A percentile compares a stretch with the other conserved stretches of the same genome.
Evolutionary conservation across 73 alveolate genomes (phyloP).

Genomic region (Uronychia setigera): DNA sequence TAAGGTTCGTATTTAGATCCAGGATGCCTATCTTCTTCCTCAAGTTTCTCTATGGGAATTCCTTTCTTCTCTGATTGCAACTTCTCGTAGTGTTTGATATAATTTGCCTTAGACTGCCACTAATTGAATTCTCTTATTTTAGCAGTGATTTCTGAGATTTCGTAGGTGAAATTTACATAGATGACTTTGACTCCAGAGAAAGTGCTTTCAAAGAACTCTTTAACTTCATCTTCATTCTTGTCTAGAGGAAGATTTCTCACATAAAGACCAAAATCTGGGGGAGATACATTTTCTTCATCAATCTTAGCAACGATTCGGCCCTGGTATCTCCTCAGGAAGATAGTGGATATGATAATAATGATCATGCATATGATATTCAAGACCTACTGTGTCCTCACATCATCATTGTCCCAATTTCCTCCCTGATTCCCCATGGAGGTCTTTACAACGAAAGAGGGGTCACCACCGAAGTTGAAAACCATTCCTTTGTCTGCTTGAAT

Average conservation of each 20-base stretch:
- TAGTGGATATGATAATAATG: constrained; percentile 16
- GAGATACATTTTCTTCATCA: constrained; percentile 25
- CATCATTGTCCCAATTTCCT: constrained; percentile 5
- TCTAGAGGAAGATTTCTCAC: constrained; percentile 21
- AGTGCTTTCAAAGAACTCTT: constrained; percentile 10
- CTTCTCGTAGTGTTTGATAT: neutral
- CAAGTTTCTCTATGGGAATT: neutral
- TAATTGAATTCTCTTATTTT: neutral
- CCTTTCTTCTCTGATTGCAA: neutral
- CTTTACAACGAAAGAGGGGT: constrained; percentile 15
- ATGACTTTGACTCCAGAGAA: neutral
- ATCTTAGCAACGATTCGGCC: neutral
- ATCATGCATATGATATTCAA: constrained; percentile 8
- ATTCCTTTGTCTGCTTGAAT: neutral
- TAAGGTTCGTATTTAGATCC: neutral
- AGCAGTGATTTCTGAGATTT: constrained; percentile 9
- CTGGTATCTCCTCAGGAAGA: constrained; percentile 24
- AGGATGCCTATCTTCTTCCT: neutral
- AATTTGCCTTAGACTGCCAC: neutral
- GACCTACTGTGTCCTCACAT: neutral
- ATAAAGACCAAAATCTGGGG: constrained; percentile 21
- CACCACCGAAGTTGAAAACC: constrained; percentile 6
- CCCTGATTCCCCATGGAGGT: constrained; percentile 33
- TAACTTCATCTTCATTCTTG: constrained; percentile 9
- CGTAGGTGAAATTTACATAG: constrained; percentile 16